Evolutionary conservation across 305 asterid genomes (phyloP), one percentile per base, ranked within the genome.

Genomic region (Striga hermonthica): DNA sequence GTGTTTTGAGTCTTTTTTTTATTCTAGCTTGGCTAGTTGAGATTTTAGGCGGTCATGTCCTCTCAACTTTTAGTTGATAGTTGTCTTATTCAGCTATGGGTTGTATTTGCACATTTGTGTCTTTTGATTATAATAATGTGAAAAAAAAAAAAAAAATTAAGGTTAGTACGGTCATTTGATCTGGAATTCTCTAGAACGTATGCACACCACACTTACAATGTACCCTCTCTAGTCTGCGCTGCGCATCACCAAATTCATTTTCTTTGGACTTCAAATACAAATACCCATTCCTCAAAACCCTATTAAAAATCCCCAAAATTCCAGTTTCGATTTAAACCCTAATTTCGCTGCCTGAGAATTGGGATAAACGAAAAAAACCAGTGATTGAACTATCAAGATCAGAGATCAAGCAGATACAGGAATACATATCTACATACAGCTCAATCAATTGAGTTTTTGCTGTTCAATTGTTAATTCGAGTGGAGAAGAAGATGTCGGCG

Each of bases 401-500:
- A n/a, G 43, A 50, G 62, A 55, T 53, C 65, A 43, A 28, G 49
- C 12, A 41, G 36, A 15, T 48, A 6, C 14, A 11, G 48, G 35
- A 14, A 9, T 14, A 15, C 37, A 14, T 38, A 34, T 65, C 58
- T 68, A 12, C 44, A 54, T 34, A 58, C 44, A 12, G 9, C 22
- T 60, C 65, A 11, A 60, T 64, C 22, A 39, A 9, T 31, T 4
- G 38, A 52, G 50, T 11, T 41, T 41, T 60, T 37, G 7, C 49
- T 60, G 68, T 6, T 15, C 34, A 50, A 65, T 65, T 53, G 55
- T 60, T 60, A 61, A 62, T 74, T 60, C 31, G 55, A 57, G 57
- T 44, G 57, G 45, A 63, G 53, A 2, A 22, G 41, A 66, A 67
- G 72, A 86, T 86, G 88, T 70, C 87, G 69, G 80, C 82, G 60